Conservation (phyloP, 768 basidiomycete genomes). For the Phaeotremella fagi region DNA sequence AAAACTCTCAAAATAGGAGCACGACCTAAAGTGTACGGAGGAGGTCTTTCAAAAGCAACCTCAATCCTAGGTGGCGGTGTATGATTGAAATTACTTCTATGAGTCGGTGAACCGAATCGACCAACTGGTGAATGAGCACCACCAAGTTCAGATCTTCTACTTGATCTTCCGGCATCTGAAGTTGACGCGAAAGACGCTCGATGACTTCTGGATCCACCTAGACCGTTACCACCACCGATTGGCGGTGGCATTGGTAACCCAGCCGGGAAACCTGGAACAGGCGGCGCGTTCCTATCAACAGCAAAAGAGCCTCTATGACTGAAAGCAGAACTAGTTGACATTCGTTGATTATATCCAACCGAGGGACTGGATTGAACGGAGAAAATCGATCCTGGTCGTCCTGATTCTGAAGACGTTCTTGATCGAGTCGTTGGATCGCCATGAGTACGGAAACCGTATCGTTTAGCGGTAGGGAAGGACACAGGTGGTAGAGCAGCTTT, state of each 20-base stretch:
- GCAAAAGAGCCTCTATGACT: slow-evolving; percentile 9
- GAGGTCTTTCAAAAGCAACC: slow-evolving; percentile 42
- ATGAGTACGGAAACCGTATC: slow-evolving; percentile 42
- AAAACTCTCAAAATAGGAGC: slow-evolving; percentile 44
- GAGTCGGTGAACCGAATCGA: slow-evolving; percentile 1
- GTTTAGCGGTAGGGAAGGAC: slow-evolving; percentile 43
- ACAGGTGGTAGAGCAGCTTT: slow-evolving; percentile 35
- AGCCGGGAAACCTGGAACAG: slow-evolving; percentile 15
- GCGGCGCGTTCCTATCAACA: slow-evolving; percentile 16
- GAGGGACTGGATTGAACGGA: slow-evolving; percentile 35
- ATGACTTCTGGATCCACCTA: not conserved
- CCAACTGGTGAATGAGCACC: not conserved
- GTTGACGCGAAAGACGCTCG: slow-evolving; percentile 26
- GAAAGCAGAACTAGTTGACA: slow-evolving; percentile 6
- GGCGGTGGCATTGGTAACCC: slow-evolving; percentile 18
- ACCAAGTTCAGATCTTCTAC: slow-evolving; percentile 11
- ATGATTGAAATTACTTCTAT: not conserved
- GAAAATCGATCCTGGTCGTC: slow-evolving; percentile 41
- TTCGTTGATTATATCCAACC: slow-evolving; percentile 2
- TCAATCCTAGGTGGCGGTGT: slow-evolving; percentile 24
- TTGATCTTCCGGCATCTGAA: slow-evolving; percentile 17
- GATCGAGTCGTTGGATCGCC: slow-evolving; percentile 18
- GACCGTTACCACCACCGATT: slow-evolving; percentile 3
- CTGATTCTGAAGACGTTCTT: slow-evolving; percentile 36
- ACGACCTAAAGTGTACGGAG: slow-evolving; percentile 36